Percentiles rank a stretch among this genome's conserved stretches.
Evolutionary conservation across 2,329 filamentous ascomycete species (phyloP).

Genomic region (Zelopaecilomyces penicillatus): DNA sequence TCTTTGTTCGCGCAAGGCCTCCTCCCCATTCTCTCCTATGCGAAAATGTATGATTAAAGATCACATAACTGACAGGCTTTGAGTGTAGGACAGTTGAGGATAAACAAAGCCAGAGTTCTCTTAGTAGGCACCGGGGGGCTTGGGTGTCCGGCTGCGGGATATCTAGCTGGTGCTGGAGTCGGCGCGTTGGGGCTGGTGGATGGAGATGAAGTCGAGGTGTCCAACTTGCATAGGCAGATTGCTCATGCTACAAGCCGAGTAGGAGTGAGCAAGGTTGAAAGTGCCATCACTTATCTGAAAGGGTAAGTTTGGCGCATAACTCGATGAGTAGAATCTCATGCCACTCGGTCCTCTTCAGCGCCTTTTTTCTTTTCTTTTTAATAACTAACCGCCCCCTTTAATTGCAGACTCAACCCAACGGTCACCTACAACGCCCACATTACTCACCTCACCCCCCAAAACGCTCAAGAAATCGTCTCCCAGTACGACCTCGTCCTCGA

Average conservation of each 20-base stretch:
- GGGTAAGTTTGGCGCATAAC: conserved; percentile 31
- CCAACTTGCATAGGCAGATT: conserved; percentile 89
- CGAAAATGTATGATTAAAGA: neutral
- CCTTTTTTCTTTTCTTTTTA: neutral
- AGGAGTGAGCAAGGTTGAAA: conserved; percentile 73
- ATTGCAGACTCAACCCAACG: conserved; percentile 60
- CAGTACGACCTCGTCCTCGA: conserved; percentile 81
- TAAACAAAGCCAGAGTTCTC: conserved; percentile 64
- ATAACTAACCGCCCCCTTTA: neutral
- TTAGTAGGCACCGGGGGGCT: conserved; percentile 83
- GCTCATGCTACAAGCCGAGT: conserved; percentile 65
- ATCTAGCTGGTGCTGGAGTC: conserved; percentile 82
- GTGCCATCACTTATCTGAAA: conserved; percentile 53
- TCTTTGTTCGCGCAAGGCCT: neutral
- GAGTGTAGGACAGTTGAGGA: conserved; percentile 59
- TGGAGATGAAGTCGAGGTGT: conserved; percentile 77
- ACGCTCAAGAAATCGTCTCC: conserved; percentile 57
- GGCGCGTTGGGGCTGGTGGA: conserved; percentile 79
- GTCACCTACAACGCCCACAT: conserved; percentile 55
- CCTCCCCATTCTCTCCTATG: neutral
- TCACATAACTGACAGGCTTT: neutral
- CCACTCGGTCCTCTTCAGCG: no score
- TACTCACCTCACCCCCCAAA: conserved; percentile 58
- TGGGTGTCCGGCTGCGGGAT: conserved; percentile 87
- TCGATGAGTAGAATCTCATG: neutral